Conservation (phyloP, 2,329 filamentous ascomycete species). For the Grosmannia serpens region DNA sequence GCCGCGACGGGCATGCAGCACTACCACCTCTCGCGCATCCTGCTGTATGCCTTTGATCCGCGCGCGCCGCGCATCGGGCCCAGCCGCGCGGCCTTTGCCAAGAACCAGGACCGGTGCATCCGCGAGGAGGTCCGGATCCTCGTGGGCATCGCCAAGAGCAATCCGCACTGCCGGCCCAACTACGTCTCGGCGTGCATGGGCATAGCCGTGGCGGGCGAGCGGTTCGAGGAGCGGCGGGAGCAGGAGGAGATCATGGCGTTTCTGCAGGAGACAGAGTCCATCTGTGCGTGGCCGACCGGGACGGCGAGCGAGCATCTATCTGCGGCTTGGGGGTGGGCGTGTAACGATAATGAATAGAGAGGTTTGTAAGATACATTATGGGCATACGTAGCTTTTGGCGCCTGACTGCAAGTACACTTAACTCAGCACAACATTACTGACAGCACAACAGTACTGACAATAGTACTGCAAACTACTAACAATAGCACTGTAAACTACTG, state of each 20-base stretch:
- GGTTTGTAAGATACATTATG: not conserved
- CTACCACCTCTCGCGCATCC: not conserved
- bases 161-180: not conserved
- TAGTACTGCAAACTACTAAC: too few relatives aligned
- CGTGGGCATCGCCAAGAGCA: not conserved
- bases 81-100: not conserved
- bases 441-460: too few relatives aligned
- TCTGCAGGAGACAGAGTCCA: not conserved
- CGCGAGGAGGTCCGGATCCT: not conserved
- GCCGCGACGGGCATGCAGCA: not conserved
- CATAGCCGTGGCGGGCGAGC: not conserved
- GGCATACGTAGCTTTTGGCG: not conserved
- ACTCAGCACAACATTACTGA: too few relatives aligned
- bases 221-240: not conserved
- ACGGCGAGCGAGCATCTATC: not conserved
- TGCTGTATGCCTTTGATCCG: conserved; percentile 1
- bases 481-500: too few relatives aligned
- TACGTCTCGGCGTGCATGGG: conserved; percentile 2
- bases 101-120: not conserved
- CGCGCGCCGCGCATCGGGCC: not conserved
- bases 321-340: not conserved
- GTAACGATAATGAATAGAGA: too few relatives aligned
- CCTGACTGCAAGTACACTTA: too few relatives aligned
- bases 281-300: not conserved
- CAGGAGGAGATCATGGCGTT: not conserved